A percentile compares a stretch with the other conserved stretches of the same genome.
These are phyloP conservation scores for Candida krabiensis DNA, from an alignment of 805 yeast species.

Conservation along the genomic window DNA sequence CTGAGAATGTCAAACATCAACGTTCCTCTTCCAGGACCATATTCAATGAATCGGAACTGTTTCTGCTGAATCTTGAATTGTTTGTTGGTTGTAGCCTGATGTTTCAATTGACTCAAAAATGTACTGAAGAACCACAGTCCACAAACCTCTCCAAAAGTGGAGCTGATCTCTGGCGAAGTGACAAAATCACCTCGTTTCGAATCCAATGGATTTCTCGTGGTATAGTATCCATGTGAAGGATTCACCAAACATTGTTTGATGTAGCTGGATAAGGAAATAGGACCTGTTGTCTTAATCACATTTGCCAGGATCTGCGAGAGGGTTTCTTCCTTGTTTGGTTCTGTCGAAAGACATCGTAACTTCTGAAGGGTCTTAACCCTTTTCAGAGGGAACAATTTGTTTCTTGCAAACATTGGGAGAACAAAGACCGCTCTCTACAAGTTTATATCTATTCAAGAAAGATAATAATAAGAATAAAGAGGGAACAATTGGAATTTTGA, in stretches of 20 bases:
- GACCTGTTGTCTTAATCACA: conserved; percentile 69
- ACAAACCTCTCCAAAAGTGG: conserved; percentile 82
- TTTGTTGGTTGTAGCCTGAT: conserved; percentile 30
- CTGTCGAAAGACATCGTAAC: no score
- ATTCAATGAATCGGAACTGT: conserved; percentile 60
- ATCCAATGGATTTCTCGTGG: conserved; percentile 67
- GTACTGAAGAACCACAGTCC: conserved; percentile 67
- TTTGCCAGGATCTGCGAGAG: conserved; percentile 39
- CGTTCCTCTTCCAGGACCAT: conserved; percentile 88
- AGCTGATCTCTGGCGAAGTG: conserved; percentile 85
- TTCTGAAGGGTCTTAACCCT: no score
- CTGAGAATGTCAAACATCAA: conserved; percentile 64
- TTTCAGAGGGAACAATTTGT: no score
- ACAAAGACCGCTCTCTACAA: no score
- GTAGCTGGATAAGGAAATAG: conserved; percentile 67
- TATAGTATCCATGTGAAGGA: conserved; percentile 77
- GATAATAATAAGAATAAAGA: no score
- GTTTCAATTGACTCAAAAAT: conserved; percentile 59
- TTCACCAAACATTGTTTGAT: conserved; percentile 83
- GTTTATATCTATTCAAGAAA: no score
- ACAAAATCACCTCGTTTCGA: conserved; percentile 63
- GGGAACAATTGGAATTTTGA: no score
- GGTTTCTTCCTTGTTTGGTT: conserved; percentile 3
- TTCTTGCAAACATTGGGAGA: no score
- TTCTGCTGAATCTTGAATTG: conserved; percentile 24